Evolutionary conservation across 345 rosid species (phyloP), one percentile per base, ranked within the genome.

Genomic region (Firmiana major): DNA sequence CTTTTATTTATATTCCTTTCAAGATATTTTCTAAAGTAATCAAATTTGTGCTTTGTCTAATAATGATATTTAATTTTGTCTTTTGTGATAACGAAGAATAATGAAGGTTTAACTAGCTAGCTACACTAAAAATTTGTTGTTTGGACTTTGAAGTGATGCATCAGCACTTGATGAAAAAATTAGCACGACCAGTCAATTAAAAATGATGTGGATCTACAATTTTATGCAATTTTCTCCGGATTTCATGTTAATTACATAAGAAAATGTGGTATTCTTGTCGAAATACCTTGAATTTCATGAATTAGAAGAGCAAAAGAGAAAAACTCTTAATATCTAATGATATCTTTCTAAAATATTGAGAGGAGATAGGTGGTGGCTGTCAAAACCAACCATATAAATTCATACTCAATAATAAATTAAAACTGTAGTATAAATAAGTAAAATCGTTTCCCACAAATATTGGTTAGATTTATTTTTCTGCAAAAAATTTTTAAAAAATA

Each of bases 111-210:
- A 48, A 70, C 57, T 48, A 49, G 42, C 59, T 13, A 16, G 42
- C 59, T 15, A 16, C 12, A 70, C 43, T 49, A 65, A 69, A 38
- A 46, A 28, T 22, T n/a, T 21, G 19, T 26, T 73, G 8, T 16
- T 73, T 55, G 38, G 22, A 45, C 65, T 24, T 73, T 55, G 38
- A 21, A 62, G 65, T 24, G 53, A 57, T 73, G 76, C 53, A 21
- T 72, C 34, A 72, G 15, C 65, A 73, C 64, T 73, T 57, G 1
- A 34, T 13, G 31, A 28, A 71, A 58, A 58, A 57, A 21, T 40
- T 73, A 38, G 53, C 4, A 22, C 15, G 15, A 13, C 64, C 21
- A 54, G 31, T 49, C 9, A 40, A 36, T 49, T 17, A 40, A 36
- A 38, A 17, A 28, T 51, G 42, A 7, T 7, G 6, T 24, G 21